Base-by-base conservation (phyloP, 2,329 filamentous ascomycete genomes). In the Pyrenochaeta sp. region DNA sequence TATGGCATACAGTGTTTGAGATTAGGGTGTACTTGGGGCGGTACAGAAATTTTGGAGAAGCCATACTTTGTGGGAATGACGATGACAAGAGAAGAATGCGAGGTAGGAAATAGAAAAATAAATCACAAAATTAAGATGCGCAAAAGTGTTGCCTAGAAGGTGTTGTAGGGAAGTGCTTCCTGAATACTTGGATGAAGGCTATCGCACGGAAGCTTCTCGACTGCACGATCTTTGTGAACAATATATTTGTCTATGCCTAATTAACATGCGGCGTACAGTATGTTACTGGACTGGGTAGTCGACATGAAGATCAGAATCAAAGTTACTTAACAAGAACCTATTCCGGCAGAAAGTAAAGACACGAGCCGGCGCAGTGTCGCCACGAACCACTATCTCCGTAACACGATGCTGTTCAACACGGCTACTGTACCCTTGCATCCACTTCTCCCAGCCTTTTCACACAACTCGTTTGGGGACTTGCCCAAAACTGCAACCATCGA, bases 41-140 rank as follows among this genome's bases (percentile, higher is more conserved):
- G n/a, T n/a, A n/a, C n/a, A n/a, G n/a, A n/a, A n/a, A n/a, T n/a
- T n/a, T n/a, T n/a, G n/a, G n/a, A 2, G 58, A 56, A 10, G 46
- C 46, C 31, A 27, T 74, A 14, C 74, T 74, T 46, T 73, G 68
- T 39, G 67, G 58, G 2, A 63, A 64, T 64, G 7, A 64, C 56
- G 5, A 69, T 73, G 3, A 68, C 68, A 6, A 70, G 67, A 42
- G 68, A 72, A 48, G 56, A 51, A 4, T 73, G 68, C 64, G 56
- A 60, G 21, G 54, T 62, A 4, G 23, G 45, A 33, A 56, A 62
- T 51, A 54, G 54, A 12, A 49, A 58, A 2, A 48, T 42, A 51
- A 11, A 47, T 47, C 14, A n/a, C 41, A 57, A 44, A 58, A 53
- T 14, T 54, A 58, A 37, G 58, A 58, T 45, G 61, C 58, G 35